These are phyloP conservation scores for Oryza glumipatula DNA, from an alignment of 176 grass and related monocot species.

Conservation along the genomic window DNA sequence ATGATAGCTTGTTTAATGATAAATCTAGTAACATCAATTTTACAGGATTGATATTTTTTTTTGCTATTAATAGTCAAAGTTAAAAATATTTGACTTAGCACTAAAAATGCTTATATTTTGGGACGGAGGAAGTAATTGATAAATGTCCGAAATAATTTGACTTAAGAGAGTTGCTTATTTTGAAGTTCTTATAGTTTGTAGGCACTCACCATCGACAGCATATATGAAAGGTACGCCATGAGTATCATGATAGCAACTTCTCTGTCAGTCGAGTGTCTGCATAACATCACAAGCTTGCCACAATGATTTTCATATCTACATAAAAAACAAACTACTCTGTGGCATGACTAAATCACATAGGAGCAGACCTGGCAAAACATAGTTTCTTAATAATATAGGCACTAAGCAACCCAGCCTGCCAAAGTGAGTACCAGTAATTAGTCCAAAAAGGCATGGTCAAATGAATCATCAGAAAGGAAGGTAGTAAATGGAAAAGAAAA, in stretches of 20 bases:
- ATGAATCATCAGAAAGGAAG: constrained; percentile 33
- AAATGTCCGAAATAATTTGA: not conserved
- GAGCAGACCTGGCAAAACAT: constrained; percentile 85
- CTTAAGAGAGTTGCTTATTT: not conserved
- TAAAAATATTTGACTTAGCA: no score
- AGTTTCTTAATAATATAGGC: constrained; percentile 89
- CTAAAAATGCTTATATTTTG: no score
- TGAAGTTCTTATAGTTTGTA: constrained; percentile 12
- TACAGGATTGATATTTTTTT: no score
- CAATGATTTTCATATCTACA: constrained; percentile 14
- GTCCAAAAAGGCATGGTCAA: constrained; percentile 24
- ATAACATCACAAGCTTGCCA: constrained; percentile 33
- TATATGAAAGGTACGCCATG: constrained; percentile 97
- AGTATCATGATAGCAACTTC: constrained; percentile 98
- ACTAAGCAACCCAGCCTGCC: constrained; percentile 87
- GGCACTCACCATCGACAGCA: constrained; percentile 81
- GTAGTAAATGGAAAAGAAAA: constrained; percentile 6
- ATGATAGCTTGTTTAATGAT: no score
- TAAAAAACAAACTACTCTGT: constrained; percentile 13
- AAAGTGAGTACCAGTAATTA: constrained; percentile 41
- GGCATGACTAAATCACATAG: not conserved
- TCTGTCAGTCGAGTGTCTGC: constrained; percentile 91
- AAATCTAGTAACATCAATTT: no score
- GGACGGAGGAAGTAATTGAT: not conserved
- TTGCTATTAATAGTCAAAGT: no score